Evolutionary conservation across 441 rosid genomes (phyloP), one percentile per base, ranked within the genome.

Genomic region (Euphorbia celastroides): DNA sequence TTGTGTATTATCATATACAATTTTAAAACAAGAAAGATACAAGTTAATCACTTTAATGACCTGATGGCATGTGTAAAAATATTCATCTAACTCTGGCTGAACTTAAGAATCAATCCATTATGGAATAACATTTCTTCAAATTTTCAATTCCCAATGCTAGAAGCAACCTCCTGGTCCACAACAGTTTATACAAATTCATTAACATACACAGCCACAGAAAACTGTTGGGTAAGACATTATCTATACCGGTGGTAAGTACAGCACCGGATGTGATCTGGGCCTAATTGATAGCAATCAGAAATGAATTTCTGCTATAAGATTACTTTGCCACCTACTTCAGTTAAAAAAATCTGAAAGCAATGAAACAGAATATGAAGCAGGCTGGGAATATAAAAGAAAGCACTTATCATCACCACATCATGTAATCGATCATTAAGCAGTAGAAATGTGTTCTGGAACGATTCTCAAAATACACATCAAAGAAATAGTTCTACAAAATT

Each of bases 211-310:
- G 6, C 36, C 26, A 25, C 5, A 52, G 51, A 12, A 22, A 25
- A 65, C 23, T 55, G 46, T 8, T 17, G 62, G 23, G 38, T 46
- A 59, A 48, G 59, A 48, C 20, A 68, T 30, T 23, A 67, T 42
- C 56, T 20, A 17, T 25, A 27, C n/a, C 9, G 20, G 41, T 25
- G 19, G 5, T 20, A n/a, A n/a, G 57, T 52, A 52, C 25, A 52
- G 14, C 57, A 20, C 30, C 12, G 19, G 0, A 27, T 57, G 20
- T 31, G 25, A 51, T 22, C 22, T 63, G 30, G n/a, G 34, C 25
- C n/a, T 22, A 14, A 65, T 19, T 65, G 26, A 65, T 7, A 65
- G 14, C 44, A 65, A 32, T 5, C 26, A 54, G 31, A 23, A 34
- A 65, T 23, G 14, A 51, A 51, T 52, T 6, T 26, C 20, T 51